phyloP scores from a whole-genome alignment of 2,329 filamentous ascomycete species.

The Fusarium ambrosium region DNA sequence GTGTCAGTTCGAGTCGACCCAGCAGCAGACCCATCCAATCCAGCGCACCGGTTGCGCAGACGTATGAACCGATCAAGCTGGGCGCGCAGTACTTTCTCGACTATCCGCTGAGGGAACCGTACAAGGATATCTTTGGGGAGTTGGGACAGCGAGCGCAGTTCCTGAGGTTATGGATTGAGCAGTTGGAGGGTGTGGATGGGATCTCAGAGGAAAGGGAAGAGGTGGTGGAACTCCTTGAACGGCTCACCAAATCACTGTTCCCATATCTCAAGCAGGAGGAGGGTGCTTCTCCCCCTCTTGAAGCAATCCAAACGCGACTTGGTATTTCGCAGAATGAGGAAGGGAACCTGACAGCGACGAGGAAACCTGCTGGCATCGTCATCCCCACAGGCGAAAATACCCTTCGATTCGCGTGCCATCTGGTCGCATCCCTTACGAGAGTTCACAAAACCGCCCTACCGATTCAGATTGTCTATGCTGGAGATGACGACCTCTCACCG shows the following conservation, averaged over 20 bases:
- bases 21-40: background rate
- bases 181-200: constrained; percentile 18
- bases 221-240: constrained; percentile 15
- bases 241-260: constrained; percentile 33
- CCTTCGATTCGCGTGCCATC: constrained; percentile 53
- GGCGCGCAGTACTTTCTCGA: constrained; percentile 46
- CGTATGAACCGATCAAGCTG: constrained; percentile 15
- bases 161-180: constrained; percentile 32
- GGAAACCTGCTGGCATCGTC: constrained; percentile 50
- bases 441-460: constrained; percentile 50
- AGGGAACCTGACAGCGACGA: constrained; percentile 23
- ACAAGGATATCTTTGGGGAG: constrained; percentile 51
- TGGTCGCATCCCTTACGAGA: constrained; percentile 50
- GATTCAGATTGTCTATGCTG: constrained; percentile 55
- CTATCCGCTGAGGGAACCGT: constrained; percentile 47
- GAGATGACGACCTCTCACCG: constrained; percentile 49
- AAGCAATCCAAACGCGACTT: constrained; percentile 25
- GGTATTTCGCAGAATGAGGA: constrained; percentile 3
- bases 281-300: constrained; percentile 28
- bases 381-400: constrained; percentile 51
- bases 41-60: background rate
- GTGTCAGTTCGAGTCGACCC: background rate
- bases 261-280: constrained; percentile 42
- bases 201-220: background rate
- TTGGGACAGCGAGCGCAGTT: constrained; percentile 48